Conservation (phyloP, 768 basidiomycete genomes). For the Termitomyces sp. region DNA sequence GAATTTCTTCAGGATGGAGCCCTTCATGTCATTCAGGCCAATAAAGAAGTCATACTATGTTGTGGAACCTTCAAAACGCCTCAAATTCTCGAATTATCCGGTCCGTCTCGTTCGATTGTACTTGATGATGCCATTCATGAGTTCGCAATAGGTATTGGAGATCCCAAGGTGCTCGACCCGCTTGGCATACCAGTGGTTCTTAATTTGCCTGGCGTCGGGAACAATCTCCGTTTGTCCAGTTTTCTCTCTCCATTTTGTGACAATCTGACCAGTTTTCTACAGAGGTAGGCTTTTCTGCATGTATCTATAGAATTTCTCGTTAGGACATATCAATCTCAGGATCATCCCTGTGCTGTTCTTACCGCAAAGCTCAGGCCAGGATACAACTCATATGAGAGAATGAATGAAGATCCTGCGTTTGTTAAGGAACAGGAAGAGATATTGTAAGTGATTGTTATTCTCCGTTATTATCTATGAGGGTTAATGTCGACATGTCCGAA, state of each 20-base stretch:
- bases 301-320: not conserved
- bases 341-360: not conserved
- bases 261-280: not conserved
- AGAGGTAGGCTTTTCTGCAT: not conserved
- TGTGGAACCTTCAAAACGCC: conserved; percentile 1
- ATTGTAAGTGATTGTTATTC: not conserved
- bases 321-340: not conserved
- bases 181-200: conserved; percentile 2
- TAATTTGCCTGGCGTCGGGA: conserved; percentile 11
- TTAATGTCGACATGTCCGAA: not conserved
- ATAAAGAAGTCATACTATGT: conserved; percentile 4
- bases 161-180: not conserved
- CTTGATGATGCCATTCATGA: not conserved
- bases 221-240: conserved; percentile 4
- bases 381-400: not conserved
- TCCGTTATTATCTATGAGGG: not conserved
- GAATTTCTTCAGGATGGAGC: not conserved
- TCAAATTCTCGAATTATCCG: conserved; percentile 5
- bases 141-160: conserved; percentile 6
- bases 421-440: not conserved
- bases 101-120: not conserved
- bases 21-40: not conserved
- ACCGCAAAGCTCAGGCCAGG: conserved; percentile 1
- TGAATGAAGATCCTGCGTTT: not conserved
- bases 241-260: not conserved